phyloP scores from a whole-genome alignment of 306 rosid species.

The Geum urbanum region DNA sequence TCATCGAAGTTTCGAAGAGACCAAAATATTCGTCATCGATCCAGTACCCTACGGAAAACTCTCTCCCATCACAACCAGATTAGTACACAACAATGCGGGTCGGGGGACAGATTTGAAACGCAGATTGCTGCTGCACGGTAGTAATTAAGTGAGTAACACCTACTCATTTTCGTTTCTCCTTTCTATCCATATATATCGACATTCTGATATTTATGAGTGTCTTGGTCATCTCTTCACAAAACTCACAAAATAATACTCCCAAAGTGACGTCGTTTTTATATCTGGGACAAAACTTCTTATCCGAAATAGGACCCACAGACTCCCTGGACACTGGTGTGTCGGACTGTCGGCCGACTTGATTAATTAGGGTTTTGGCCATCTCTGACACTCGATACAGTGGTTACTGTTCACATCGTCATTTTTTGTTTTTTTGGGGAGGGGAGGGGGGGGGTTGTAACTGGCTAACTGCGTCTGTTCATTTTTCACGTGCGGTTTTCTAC shows the following conservation, averaged over 20 bases:
- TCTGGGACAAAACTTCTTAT: too few relatives aligned
- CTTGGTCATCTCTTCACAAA: not conserved
- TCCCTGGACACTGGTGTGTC: not conserved
- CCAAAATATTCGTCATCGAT: not conserved
- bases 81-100: not conserved
- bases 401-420: not conserved
- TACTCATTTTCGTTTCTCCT: not conserved
- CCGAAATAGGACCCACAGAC: not conserved
- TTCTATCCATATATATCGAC: too few relatives aligned
- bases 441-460: too few relatives aligned
- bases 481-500: not conserved
- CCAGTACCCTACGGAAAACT: not conserved
- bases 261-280: not conserved
- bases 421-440: too few relatives aligned
- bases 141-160: not conserved
- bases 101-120: not conserved
- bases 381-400: not conserved
- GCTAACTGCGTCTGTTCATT: not conserved
- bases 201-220: not conserved
- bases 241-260: not conserved
- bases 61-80: not conserved
- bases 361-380: not conserved
- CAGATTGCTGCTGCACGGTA: not conserved
- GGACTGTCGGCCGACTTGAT: not conserved
- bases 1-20: not conserved